A percentile compares a stretch with the other conserved stretches of the same genome.
Conservation (phyloP, 495 filamentous ascomycete species). For the Talaromyces ruber region DNA sequence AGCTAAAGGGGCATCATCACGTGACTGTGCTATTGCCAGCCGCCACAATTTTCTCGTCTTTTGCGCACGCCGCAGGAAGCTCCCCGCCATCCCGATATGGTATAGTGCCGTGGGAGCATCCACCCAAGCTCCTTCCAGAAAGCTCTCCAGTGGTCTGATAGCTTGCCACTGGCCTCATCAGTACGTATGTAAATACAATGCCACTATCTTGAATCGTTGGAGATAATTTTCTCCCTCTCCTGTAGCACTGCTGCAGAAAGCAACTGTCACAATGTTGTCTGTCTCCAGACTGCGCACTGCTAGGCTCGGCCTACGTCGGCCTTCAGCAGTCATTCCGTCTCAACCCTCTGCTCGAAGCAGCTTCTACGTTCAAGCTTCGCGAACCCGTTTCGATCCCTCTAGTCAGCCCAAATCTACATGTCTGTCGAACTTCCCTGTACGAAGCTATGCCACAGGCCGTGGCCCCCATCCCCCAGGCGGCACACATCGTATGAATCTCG, state of each 20-base stretch:
- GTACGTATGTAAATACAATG: not conserved
- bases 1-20: not conserved
- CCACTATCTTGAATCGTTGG: not conserved
- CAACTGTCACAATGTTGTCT: not conserved
- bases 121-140: slow-evolving; percentile 4
- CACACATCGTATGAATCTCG: slow-evolving; percentile 85
- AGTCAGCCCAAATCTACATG: not conserved
- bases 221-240: not conserved
- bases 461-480: slow-evolving; percentile 82
- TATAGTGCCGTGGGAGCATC: not conserved
- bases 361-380: not conserved
- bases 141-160: not conserved
- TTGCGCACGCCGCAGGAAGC: not conserved
- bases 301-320: not conserved
- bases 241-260: not conserved
- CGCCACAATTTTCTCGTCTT: not conserved
- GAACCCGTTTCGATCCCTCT: not conserved
- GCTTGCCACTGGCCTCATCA: not conserved
- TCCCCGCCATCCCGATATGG: not conserved
- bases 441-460: slow-evolving; percentile 67
- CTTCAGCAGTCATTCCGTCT: not conserved
- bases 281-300: not conserved
- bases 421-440: slow-evolving; percentile 8
- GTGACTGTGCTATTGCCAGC: not conserved
- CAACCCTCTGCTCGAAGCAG: not conserved